phyloP scores from a whole-genome alignment of 192 early-diverging fungal genomes.

The Backusella luteola region DNA sequence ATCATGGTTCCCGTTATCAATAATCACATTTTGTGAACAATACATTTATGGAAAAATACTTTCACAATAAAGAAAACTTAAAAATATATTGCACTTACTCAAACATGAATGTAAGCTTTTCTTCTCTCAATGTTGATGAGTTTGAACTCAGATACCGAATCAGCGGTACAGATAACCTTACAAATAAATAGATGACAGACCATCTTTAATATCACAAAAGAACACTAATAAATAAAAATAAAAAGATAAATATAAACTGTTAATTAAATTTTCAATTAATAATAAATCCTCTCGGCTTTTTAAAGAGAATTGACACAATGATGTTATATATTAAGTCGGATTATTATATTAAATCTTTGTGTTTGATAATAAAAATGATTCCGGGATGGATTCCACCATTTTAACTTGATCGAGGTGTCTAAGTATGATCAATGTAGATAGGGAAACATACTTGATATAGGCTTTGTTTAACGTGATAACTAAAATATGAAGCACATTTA shows the following conservation, averaged over 20 bases:
- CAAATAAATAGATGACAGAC: background rate
- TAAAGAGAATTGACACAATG: background rate
- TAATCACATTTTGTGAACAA: background rate
- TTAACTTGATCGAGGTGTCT: too few relatives aligned
- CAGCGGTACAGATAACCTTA: background rate
- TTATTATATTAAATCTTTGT: background rate
- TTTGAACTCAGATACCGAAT: background rate
- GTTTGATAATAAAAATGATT: too few relatives aligned
- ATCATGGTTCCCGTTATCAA: too few relatives aligned
- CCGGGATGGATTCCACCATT: too few relatives aligned
- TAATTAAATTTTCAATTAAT: constrained; percentile 2
- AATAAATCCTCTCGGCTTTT: background rate
- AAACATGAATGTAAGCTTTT: background rate
- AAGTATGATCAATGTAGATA: too few relatives aligned
- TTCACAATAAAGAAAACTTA: background rate
- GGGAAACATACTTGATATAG: too few relatives aligned
- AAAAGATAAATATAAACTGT: background rate
- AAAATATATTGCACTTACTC: background rate
- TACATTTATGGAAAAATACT: background rate
- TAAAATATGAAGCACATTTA: too few relatives aligned
- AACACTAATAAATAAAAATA: background rate
- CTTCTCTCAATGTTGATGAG: background rate
- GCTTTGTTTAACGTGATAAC: too few relatives aligned
- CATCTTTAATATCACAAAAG: constrained; percentile 1
- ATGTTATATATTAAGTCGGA: background rate